Conservation (phyloP, 192 early-diverging fungal species). For the Phycomyces nitens region DNA sequence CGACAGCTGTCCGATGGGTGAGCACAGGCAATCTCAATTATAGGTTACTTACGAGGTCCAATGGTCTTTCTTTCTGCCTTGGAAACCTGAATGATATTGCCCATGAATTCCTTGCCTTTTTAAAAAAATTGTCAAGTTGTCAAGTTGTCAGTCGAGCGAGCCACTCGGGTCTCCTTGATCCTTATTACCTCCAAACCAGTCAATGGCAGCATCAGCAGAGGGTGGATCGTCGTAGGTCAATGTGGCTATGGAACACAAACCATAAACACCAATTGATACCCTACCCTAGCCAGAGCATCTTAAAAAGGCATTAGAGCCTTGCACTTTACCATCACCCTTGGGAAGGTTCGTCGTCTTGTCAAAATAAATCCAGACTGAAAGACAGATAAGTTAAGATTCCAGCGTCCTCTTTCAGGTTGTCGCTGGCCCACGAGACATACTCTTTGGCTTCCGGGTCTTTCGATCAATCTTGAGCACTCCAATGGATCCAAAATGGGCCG, state of each 20-base stretch:
- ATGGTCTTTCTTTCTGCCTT: conserved; percentile 54
- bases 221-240: conserved; percentile 74
- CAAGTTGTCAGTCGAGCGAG: too few species aligned
- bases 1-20: conserved; percentile 7
- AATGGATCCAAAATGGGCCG: conserved; percentile 62
- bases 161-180: conserved; percentile 14
- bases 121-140: too few species aligned
- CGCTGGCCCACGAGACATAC: conserved; percentile 47
- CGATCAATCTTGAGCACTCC: conserved; percentile 72
- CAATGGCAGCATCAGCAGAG: conserved; percentile 65
- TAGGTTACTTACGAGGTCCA: conserved; percentile 34
- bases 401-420: conserved; percentile 35
- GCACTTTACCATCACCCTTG: conserved; percentile 64
- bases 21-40: too few species aligned
- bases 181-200: conserved; percentile 65
- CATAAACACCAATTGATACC: background rate
- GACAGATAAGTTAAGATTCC: conserved; percentile 8
- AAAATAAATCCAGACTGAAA: conserved; percentile 64
- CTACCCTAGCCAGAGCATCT: too few species aligned
- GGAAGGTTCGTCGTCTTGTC: conserved; percentile 59
- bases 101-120: conserved; percentile 51
- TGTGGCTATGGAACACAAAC: conserved; percentile 43
- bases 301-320: background rate
- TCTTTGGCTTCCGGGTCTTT: conserved; percentile 57
- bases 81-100: conserved; percentile 57